Conservation (phyloP, 2,329 filamentous ascomycete genomes). For the Clarireedia homoeocarpa region DNA sequence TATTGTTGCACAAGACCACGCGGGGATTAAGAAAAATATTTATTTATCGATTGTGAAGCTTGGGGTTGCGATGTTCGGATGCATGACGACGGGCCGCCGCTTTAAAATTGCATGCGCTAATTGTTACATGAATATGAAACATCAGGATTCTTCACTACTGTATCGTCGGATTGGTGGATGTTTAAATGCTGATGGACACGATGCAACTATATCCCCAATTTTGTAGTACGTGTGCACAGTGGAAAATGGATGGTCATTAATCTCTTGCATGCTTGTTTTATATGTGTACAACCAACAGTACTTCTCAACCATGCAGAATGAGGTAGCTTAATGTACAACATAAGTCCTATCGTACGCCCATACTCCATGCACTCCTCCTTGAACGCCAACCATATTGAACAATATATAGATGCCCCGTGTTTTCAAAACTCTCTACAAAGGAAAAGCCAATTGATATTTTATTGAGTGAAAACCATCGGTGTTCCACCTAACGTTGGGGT, state of each 20-base stretch:
- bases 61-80: background rate
- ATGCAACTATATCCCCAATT: too few relatives aligned
- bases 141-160: too few relatives aligned
- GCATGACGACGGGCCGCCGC: conserved; percentile 8
- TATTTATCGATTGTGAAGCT: background rate
- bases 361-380: conserved; percentile 3
- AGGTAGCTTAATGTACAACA: conserved; percentile 11
- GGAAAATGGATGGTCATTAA: too few relatives aligned
- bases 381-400: conserved; percentile 4
- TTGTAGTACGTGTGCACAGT: too few relatives aligned
- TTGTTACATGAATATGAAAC: too few relatives aligned
- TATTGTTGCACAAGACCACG: background rate
- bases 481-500: conserved; percentile 24
- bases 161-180: too few relatives aligned
- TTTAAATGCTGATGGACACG: too few relatives aligned
- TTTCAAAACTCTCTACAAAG: conserved; percentile 5
- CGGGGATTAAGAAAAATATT: background rate
- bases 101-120: background rate
- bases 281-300: too few relatives aligned
- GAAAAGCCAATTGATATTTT: background rate
- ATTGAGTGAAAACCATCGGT: conserved; percentile 30
- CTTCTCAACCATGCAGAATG: background rate
- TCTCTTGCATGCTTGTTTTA: too few relatives aligned
- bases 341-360: background rate
- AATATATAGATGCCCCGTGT: background rate